A percentile compares a stretch with the other conserved stretches of the same genome.
These are phyloP conservation scores for Kodamaea nitidulidarum DNA, from an alignment of 805 yeast genomes.

Conservation along the genomic window DNA sequence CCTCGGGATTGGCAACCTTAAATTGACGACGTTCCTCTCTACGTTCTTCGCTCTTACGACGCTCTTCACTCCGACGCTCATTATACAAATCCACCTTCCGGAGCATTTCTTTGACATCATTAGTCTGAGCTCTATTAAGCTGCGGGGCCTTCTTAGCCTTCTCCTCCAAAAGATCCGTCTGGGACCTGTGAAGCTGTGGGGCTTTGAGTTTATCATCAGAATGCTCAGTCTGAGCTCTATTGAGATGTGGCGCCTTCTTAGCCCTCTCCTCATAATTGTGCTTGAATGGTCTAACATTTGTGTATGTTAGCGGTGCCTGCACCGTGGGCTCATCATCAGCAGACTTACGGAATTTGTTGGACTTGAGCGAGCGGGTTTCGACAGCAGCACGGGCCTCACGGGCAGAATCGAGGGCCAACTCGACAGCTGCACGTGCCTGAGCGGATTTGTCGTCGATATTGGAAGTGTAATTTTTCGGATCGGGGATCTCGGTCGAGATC, in stretches of 20 bases:
- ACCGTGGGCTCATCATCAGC: not conserved
- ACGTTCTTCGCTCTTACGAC: too few relatives aligned
- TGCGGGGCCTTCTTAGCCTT: constrained; percentile 13
- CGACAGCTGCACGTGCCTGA: constrained; percentile 3
- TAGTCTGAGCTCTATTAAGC: constrained; percentile 7
- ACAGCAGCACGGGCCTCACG: constrained; percentile 2
- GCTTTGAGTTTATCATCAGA: too few relatives aligned
- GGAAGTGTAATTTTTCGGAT: not conserved
- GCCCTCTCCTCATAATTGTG: constrained; percentile 3
- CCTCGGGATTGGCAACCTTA: not conserved
- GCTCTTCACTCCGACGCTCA: too few relatives aligned
- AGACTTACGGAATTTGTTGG: not conserved
- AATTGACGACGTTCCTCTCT: not conserved
- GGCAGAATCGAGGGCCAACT: constrained; percentile 5
- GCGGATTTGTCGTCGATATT: not conserved
- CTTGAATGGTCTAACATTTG: constrained; percentile 22
- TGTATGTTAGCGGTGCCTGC: constrained; percentile 16
- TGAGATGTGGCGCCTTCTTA: constrained; percentile 15
- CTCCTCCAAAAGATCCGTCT: too few relatives aligned
- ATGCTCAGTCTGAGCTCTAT: not conserved
- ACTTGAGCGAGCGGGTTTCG: not conserved
- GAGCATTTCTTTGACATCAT: constrained; percentile 1
- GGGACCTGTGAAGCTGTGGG: too few relatives aligned
- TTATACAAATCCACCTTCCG: not conserved
- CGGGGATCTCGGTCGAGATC: too few relatives aligned